Percentiles rank a stretch among this genome's conserved stretches.
These are phyloP conservation scores for Melaleuca alternifolia DNA, from an alignment of 345 rosid species.

Conservation along the genomic window DNA sequence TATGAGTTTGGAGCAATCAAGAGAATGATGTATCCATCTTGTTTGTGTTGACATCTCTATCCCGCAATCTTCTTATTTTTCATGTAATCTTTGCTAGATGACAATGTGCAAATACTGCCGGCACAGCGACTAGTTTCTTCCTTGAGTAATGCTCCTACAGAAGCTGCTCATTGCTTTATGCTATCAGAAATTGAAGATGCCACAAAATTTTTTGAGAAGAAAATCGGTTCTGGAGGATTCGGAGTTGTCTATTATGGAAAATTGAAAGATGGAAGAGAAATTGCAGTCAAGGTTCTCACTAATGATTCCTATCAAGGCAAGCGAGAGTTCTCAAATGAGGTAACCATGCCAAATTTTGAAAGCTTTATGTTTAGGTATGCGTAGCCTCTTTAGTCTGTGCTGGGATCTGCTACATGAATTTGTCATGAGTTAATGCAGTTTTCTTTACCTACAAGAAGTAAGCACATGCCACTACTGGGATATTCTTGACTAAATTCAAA, in stretches of 20 bases:
- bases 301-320: constrained; percentile 89
- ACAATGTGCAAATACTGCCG: constrained; percentile 26
- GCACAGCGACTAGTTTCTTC: constrained; percentile 46
- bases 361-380: not conserved
- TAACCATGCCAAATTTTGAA: constrained; percentile 4
- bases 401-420: not conserved
- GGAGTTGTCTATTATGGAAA: constrained; percentile 88
- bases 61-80: not conserved
- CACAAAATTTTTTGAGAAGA: constrained; percentile 65
- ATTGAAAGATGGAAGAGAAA: constrained; percentile 83
- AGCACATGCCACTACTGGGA: not conserved
- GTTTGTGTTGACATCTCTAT: not conserved
- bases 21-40: not conserved
- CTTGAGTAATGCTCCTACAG: constrained; percentile 54
- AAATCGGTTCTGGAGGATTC: constrained; percentile 96
- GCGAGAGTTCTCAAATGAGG: constrained; percentile 95
- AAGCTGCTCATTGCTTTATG: constrained; percentile 80
- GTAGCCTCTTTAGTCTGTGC: not conserved
- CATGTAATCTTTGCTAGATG: constrained; percentile 23
- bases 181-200: constrained; percentile 69
- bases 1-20: constrained; percentile 3
- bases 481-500: not conserved
- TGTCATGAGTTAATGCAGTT: not conserved
- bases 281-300: constrained; percentile 78
- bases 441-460: not conserved